These are phyloP conservation scores for Nitzschia palea DNA, from an alignment of 108 stramenopile genomes.

Conservation along the genomic window DNA sequence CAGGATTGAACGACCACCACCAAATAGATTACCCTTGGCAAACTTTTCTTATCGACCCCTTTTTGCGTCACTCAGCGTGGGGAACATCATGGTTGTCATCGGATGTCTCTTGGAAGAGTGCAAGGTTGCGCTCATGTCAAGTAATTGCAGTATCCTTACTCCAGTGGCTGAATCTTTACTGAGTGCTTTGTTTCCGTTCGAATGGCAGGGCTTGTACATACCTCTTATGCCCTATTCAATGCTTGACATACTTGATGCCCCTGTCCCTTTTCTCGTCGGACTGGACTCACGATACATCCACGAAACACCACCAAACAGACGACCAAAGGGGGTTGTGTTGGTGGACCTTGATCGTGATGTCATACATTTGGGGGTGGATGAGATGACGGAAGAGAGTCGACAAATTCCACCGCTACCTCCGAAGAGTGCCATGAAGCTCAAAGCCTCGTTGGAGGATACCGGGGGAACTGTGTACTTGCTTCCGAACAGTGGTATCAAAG, in stretches of 20 bases:
- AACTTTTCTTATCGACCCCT: conserved; percentile 85
- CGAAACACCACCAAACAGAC: conserved; percentile 21
- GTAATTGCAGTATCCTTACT: conserved; percentile 61
- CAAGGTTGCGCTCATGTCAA: conserved; percentile 67
- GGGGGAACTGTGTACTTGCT: conserved; percentile 49
- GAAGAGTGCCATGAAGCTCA: conserved; percentile 63
- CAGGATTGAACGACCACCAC: conserved; percentile 64
- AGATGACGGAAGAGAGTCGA: conserved; percentile 32
- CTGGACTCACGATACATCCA: conserved; percentile 60
- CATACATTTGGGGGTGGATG: conserved; percentile 67
- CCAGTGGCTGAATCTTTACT: conserved; percentile 82
- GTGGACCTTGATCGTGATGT: conserved; percentile 82
- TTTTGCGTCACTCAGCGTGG: conserved; percentile 69
- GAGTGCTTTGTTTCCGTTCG: conserved; percentile 85
- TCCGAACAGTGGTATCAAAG: conserved; percentile 40
- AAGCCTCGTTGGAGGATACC: conserved; percentile 46
- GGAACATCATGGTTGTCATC: conserved; percentile 74
- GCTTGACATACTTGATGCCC: conserved; percentile 85
- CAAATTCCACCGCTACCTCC: conserved; percentile 59
- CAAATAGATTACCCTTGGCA: conserved; percentile 74
- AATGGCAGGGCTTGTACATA: conserved; percentile 77
- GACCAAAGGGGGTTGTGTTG: conserved; percentile 69
- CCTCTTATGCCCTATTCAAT: conserved; percentile 81
- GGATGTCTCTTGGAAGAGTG: conserved; percentile 78
- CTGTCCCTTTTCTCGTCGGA: conserved; percentile 89